Percentiles rank a stretch among this genome's conserved stretches.
Evolutionary conservation across 176 grass and related monocot genomes (phyloP).

Genomic region (Carex pumila): DNA sequence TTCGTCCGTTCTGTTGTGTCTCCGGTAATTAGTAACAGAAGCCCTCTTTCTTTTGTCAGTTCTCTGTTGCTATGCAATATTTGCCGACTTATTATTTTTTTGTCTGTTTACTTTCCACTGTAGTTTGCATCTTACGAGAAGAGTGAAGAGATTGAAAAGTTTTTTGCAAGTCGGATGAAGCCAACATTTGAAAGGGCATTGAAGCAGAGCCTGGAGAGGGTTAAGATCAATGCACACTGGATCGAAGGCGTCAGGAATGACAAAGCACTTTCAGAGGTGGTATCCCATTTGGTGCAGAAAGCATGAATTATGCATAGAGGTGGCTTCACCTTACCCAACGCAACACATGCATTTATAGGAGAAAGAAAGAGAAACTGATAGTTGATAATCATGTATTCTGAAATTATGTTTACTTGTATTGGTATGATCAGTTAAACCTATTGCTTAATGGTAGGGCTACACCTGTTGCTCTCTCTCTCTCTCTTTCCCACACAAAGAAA

Average conservation of each 20-base stretch:
- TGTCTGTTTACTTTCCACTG: neutral
- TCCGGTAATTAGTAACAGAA: constrained; percentile 24
- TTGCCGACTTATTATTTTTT: neutral
- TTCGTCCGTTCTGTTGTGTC: constrained; percentile 36
- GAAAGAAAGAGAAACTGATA: neutral
- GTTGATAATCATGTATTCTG: neutral
- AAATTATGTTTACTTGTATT: neutral
- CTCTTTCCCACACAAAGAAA: no score
- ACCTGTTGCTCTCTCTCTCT: no score
- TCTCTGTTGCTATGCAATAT: neutral
- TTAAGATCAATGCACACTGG: constrained; percentile 59
- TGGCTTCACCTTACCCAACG: neutral
- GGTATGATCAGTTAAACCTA: no score
- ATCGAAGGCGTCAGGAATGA: constrained; percentile 46
- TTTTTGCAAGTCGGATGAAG: constrained; percentile 48
- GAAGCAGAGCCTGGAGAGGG: constrained; percentile 57
- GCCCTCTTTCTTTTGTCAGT: neutral
- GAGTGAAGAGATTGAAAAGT: constrained; percentile 47
- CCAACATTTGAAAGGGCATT: constrained; percentile 48
- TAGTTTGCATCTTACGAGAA: constrained; percentile 64
- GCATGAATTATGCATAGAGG: neutral
- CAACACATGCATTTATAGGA: neutral
- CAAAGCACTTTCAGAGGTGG: constrained; percentile 32
- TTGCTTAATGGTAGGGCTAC: no score
- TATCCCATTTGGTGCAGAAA: constrained; percentile 33